phyloP scores from a whole-genome alignment of 805 yeast species.

The Lipomyces yamadae region DNA sequence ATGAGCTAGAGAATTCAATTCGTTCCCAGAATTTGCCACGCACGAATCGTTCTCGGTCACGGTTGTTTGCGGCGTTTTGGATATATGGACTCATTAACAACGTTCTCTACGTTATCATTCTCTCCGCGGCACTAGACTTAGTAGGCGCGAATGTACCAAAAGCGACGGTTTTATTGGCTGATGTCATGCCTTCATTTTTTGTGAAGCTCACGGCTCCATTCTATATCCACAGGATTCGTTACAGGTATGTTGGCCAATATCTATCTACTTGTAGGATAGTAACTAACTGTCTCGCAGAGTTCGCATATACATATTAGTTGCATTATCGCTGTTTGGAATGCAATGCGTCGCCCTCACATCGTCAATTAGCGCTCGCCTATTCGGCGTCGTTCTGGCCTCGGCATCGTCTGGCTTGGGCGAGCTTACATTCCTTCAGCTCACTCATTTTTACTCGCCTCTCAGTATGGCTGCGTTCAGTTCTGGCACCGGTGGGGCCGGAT shows the following conservation, averaged over 20 bases:
- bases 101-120: conserved; percentile 85
- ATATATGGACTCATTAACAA: conserved; percentile 83
- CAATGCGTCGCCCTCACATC: conserved; percentile 57
- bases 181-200: conserved; percentile 79
- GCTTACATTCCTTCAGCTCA: conserved; percentile 80
- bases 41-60: conserved; percentile 6
- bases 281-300: conserved; percentile 23
- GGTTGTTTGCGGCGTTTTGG: conserved; percentile 36
- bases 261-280: neutral
- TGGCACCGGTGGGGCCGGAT: conserved; percentile 97
- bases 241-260: conserved; percentile 43
- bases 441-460: conserved; percentile 67
- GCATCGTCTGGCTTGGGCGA: conserved; percentile 90
- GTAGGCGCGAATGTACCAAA: conserved; percentile 86
- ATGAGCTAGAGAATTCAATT: neutral
- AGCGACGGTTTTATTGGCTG: conserved; percentile 82
- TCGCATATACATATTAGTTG: conserved; percentile 61
- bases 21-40: neutral
- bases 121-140: conserved; percentile 89
- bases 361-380: conserved; percentile 51
- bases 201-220: conserved; percentile 79
- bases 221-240: conserved; percentile 68
- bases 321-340: conserved; percentile 76
- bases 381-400: conserved; percentile 81
- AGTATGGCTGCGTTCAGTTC: conserved; percentile 80